phyloP scores from a whole-genome alignment of 1,284 basidiomycete species.

The Rhodotorula sp. region DNA sequence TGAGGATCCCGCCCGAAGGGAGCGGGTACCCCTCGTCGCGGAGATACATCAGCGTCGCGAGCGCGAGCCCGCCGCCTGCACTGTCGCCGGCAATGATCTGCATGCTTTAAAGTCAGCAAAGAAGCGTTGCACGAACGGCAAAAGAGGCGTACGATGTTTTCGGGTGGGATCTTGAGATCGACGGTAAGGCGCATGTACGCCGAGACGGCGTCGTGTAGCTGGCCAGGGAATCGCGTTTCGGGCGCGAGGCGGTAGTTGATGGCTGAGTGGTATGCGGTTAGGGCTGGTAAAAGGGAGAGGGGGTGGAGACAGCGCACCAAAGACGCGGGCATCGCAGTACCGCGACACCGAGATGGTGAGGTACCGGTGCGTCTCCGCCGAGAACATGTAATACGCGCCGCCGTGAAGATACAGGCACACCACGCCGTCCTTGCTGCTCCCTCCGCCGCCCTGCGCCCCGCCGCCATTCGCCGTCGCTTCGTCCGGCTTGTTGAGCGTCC shows the following conservation, averaged over 20 bases:
- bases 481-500: conserved; percentile 48
- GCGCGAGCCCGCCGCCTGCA: conserved; percentile 83
- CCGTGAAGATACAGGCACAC: conserved; percentile 88
- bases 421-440: conserved; percentile 62
- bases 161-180: conserved; percentile 84
- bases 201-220: conserved; percentile 84
- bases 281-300: background rate
- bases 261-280: conserved; percentile 56
- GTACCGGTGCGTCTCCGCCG: conserved; percentile 87
- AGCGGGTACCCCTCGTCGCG: conserved; percentile 64
- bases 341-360: conserved; percentile 91
- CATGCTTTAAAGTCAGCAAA: no score
- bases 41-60: conserved; percentile 89
- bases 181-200: conserved; percentile 85
- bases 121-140: no score
- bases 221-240: conserved; percentile 89
- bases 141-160: conserved; percentile 66
- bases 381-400: conserved; percentile 89
- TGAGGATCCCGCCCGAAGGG: conserved; percentile 77
- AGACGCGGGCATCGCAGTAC: conserved; percentile 87
- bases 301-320: conserved; percentile 62
- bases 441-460: background rate
- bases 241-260: conserved; percentile 95
- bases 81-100: conserved; percentile 63
- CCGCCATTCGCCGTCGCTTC: background rate